Evolutionary conservation across 805 yeast species (phyloP), one percentile per base, ranked within the genome.

Genomic region (Grigorovia humatica): DNA sequence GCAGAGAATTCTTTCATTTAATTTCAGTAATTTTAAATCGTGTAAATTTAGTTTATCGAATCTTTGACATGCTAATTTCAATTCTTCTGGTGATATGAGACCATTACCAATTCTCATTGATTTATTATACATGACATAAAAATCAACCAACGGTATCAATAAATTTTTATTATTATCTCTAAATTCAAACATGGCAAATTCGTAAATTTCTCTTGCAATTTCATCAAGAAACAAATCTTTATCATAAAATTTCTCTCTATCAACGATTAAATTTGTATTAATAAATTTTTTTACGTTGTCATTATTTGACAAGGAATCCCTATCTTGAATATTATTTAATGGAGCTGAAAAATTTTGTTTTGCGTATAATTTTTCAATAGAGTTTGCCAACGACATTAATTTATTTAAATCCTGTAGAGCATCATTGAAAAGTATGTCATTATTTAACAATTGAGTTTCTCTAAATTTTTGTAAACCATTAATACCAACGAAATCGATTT

Each of bases 401-500:
- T 82, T 82, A 54, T 85, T 83, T 46, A 90, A 69, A 65, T 88
- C 96, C 44, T 81, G 83, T 43, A 90, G 68, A 0, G 96, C 88
- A 44, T 76, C 76, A 40, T 78, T 77, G 52, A 90, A 69, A 0
- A 89, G 73, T 17, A 73, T 63, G 47, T 83, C 83, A 57, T 82
- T 85, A 46, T 77, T 77, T 50, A 74, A 70, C 11, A 84, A 71
- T 54, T 77, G 76, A 44, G 72, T 68, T 49, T 78, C 82, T 48
- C 82, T 79, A 13, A 74, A 66, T 43, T 72, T 73, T 57, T 88
- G 84, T 12, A 89, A 70, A 1, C 86, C 85, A 55, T 81, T 83
- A 9, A 89, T 81, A 0, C 97, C 96, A 30, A 79, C 71, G 19
- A 70, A 68, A 27, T 71, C 59, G 0, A 74, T 69, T 27, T 57